Evolutionary conservation across 1,284 basidiomycete genomes (phyloP).

Genomic region (Apiotrichum laibachii): DNA sequence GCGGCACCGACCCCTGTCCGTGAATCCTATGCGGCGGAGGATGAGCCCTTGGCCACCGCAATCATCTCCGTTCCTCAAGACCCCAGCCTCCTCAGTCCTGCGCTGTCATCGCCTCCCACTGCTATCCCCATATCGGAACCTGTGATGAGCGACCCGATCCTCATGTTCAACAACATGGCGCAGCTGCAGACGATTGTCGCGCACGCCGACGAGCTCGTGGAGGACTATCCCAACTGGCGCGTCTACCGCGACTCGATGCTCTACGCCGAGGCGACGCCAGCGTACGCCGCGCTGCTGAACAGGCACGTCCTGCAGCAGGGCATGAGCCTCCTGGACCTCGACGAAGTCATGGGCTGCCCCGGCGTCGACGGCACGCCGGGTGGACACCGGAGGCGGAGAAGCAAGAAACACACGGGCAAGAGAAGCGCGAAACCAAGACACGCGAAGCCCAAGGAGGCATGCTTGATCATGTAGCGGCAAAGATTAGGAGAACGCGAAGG

Average conservation of each 20-base stretch:
- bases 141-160: not conserved
- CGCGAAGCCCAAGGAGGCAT: no score
- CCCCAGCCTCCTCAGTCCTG: no score
- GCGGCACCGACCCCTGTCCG: no score
- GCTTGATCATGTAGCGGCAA: no score
- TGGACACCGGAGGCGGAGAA: not conserved
- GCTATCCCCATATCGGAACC: not conserved
- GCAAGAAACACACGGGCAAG: no score
- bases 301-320: conserved; percentile 1
- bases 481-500: no score
- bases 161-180: conserved; percentile 3
- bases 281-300: not conserved
- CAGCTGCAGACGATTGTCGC: not conserved
- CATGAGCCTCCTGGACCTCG: not conserved
- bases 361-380: conserved; percentile 1
- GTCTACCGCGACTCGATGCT: not conserved
- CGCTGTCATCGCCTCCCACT: not conserved
- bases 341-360: conserved; percentile 2
- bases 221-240: conserved; percentile 7
- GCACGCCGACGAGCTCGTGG: not conserved
- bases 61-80: no score
- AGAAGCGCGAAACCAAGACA: no score
- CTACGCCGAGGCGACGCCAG: conserved; percentile 1
- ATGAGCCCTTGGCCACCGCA: no score
- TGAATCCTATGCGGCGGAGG: no score